Base-by-base conservation (phyloP, 2,329 filamentous ascomycete species). In the Fusarium anthophilum region DNA sequence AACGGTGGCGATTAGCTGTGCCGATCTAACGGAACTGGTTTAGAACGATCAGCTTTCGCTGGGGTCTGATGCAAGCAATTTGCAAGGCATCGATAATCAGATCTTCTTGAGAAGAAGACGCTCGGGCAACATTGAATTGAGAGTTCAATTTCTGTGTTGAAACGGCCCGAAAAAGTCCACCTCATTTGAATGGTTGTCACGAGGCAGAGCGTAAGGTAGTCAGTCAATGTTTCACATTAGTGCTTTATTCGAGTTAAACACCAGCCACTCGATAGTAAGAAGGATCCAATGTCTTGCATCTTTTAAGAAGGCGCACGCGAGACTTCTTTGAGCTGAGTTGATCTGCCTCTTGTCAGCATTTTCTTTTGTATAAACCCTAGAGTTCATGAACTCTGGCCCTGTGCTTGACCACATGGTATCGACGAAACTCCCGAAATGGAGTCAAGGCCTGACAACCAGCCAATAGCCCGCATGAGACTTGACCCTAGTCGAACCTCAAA, bases 401-500 rank as follows among this genome's bases (percentile, higher is more conserved):
- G 57, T 71, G 66, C 55, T 75, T 67, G 66, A 66, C 63, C 75
- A 56, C 63, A 61, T 58, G 45, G 30, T 30, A 64, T 57, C 56
- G 63, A 72, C 77, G 76, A 77, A 77, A 78, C 76, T 67, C 45
- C 66, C 48, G 43, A 45, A 43, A 58, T 65, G 60, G 66, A 60
- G 47, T 63, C 66, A 30, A 59, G 62, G 55, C 66, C 75, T 69
- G 61, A 61, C 69, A 75, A 61, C 69, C 48, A 76, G 60, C 73
- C 70, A 71, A 74, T 76, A 66, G 44, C 50, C 44, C 44, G 20
- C 32, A 24, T n/a, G 32, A 11, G 26, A 47, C 38, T 45, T 37
- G 28, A 60, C 63, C 72, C 76, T 68, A 61, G 76, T 70, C 63
- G 50, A 70, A 77, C 53, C 74, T 77, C 72, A 77, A 77, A 77